These are phyloP conservation scores for Hyphopichia burtonii DNA, from an alignment of 1,139 yeast species.

Conservation along the genomic window DNA sequence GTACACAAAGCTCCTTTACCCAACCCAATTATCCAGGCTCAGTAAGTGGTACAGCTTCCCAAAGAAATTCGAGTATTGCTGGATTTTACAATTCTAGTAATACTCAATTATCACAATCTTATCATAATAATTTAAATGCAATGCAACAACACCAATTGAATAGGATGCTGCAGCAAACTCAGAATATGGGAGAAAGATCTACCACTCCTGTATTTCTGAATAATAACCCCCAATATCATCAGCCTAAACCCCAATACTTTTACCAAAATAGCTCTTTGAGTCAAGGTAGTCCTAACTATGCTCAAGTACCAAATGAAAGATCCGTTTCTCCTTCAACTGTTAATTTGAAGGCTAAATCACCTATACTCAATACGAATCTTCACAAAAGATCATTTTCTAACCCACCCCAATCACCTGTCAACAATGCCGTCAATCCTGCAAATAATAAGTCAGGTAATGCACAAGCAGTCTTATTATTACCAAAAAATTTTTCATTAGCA, in stretches of 20 bases:
- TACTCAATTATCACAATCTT: constrained; percentile 4
- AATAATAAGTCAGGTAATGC: constrained; percentile 10
- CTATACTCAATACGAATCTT: constrained; percentile 6
- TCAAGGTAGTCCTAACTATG: constrained; percentile 4
- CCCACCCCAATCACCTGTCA: constrained; percentile 30
- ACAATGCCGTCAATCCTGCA: neutral
- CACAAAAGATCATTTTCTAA: constrained; percentile 38
- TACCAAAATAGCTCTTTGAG: constrained; percentile 10
- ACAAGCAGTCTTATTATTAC: constrained; percentile 44
- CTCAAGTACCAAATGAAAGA: constrained; percentile 20
- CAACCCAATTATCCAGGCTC: neutral
- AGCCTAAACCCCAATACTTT: constrained; percentile 27
- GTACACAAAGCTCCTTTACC: neutral
- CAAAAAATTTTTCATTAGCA: constrained; percentile 44
- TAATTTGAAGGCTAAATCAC: constrained; percentile 15
- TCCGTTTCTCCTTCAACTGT: constrained; percentile 30
- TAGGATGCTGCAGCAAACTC: constrained; percentile 9
- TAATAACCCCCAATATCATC: constrained; percentile 17
- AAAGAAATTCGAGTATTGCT: neutral
- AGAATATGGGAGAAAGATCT: constrained; percentile 10
- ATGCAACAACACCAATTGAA: constrained; percentile 10
- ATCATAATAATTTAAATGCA: constrained; percentile 7
- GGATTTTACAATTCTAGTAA: neutral
- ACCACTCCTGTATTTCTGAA: constrained; percentile 13
- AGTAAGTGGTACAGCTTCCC: neutral